Base-by-base conservation (phyloP, 257 asterid species). In the Ballota nigra region DNA sequence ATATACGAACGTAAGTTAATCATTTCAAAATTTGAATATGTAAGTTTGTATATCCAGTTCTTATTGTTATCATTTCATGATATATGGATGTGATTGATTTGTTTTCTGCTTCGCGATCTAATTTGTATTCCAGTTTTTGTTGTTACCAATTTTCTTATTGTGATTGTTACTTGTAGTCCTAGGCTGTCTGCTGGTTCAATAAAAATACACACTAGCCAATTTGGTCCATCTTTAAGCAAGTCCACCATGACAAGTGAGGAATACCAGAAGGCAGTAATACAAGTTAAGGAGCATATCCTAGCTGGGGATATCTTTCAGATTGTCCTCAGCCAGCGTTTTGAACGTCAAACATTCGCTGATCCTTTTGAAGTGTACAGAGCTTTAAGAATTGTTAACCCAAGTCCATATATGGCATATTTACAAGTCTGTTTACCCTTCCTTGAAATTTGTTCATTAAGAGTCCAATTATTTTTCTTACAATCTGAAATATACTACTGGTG, bases 231-330 rank as follows among this genome's bases (percentile, higher is more conserved):
- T 49, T 77, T 91, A 81, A 81, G 78, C 80, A 84, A 86, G 45
- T 91, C 97, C 43, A 81, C 82, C 74, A 92, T 92, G 97, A 59
- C 97, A 33, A 80, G 86, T 61, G 94, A 80, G 73, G 97, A 86
- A 31, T 92, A 88, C 64, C 78, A 78, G 87, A 78, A 85, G 23
- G 98, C 96, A 20, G 97, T 95, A 63, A 34, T 79, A 71, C 78
- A 85, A 75, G 95, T 97, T 57, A 95, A 92, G 89, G 98, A 95
- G 78, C 97, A 92, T 76, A 95, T 95, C 77, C 77, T 92, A 68
- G 98, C 99, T 66, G 99, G 99, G 72, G 99, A 95, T 79, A 92
- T 95, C 69, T 95, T 95, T 82, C 99, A 95, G 84, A 92, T 92
- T 72, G 99, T 92, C 68, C 88, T 95, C 70, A 95, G 99, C 78